Evolutionary conservation across 1,284 basidiomycete species (phyloP).

Genomic region (Mycena citricolor): DNA sequence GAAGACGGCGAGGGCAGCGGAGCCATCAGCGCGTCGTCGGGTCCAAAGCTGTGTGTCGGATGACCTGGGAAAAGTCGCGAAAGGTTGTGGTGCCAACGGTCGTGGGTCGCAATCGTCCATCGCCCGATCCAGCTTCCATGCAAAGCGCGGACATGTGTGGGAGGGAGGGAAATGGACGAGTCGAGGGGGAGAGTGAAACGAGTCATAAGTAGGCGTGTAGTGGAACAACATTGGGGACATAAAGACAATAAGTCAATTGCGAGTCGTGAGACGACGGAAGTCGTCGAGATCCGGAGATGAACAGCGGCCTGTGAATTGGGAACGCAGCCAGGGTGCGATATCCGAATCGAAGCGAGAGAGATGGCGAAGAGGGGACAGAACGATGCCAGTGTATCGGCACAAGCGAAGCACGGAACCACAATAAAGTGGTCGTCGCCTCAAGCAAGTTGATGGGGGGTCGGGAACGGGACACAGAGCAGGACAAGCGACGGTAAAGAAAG

Average conservation of each 20-base stretch:
- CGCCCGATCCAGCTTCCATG: too few species aligned
- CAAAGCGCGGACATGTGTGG: too few species aligned
- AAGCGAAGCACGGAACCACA: conserved; percentile 73
- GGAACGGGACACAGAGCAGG: conserved; percentile 46
- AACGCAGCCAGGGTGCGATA: conserved; percentile 6
- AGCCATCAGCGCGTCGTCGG: too few species aligned
- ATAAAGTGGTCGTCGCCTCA: conserved; percentile 71
- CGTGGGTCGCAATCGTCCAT: too few species aligned
- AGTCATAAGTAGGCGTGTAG: conserved; percentile 12
- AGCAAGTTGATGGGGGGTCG: conserved; percentile 54
- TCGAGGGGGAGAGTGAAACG: conserved; percentile 11
- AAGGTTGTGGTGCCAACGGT: too few species aligned
- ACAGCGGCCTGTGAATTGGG: conserved; percentile 9
- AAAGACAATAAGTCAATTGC: conserved; percentile 24
- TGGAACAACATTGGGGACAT: conserved; percentile 19
- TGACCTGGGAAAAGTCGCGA: too few species aligned
- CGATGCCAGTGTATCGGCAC: conserved; percentile 70
- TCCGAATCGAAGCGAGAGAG: conserved; percentile 9
- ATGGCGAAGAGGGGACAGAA: conserved; percentile 11
- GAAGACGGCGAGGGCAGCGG: too few species aligned
- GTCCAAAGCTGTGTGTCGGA: too few species aligned
- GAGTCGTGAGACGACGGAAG: conserved; percentile 15
- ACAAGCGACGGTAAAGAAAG: conserved; percentile 43
- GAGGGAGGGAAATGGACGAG: conserved; percentile 4
- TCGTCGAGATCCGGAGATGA: conserved; percentile 6